These are phyloP conservation scores for Musa itinerans DNA, from an alignment of 176 grass and related monocot genomes.

Conservation along the genomic window DNA sequence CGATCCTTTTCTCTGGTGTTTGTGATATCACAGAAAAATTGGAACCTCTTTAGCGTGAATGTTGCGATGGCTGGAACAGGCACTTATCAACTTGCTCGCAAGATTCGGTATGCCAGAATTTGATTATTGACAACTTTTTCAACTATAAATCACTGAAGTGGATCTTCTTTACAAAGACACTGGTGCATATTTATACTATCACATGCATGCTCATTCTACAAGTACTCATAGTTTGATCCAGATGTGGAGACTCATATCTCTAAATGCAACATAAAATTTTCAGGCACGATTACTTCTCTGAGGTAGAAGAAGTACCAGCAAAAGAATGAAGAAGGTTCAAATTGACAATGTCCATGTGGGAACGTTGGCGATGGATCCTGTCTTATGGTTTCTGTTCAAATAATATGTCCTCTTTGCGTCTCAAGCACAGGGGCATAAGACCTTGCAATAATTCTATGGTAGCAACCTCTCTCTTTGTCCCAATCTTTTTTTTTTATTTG, in stretches of 20 bases:
- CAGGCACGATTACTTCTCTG: constrained; percentile 60
- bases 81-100: constrained; percentile 66
- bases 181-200: not conserved
- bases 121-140: too few relatives aligned
- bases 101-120: constrained; percentile 43
- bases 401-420: not conserved
- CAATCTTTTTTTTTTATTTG: too few relatives aligned
- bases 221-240: constrained; percentile 4
- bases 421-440: not conserved
- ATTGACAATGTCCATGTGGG: not conserved
- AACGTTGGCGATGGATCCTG: not conserved
- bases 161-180: not conserved
- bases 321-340: constrained; percentile 27
- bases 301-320: constrained; percentile 27
- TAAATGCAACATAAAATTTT: constrained; percentile 11
- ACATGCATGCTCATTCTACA: not conserved
- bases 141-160: too few relatives aligned
- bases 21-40: constrained; percentile 55
- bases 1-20: too few relatives aligned
- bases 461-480: not conserved
- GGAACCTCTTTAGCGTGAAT: constrained; percentile 67
- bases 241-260: not conserved
- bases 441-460: not conserved
- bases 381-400: not conserved
- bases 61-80: constrained; percentile 65